These are phyloP conservation scores for Boletellus sp. DNA, from an alignment of 1,284 basidiomycete species.

Conservation along the genomic window DNA sequence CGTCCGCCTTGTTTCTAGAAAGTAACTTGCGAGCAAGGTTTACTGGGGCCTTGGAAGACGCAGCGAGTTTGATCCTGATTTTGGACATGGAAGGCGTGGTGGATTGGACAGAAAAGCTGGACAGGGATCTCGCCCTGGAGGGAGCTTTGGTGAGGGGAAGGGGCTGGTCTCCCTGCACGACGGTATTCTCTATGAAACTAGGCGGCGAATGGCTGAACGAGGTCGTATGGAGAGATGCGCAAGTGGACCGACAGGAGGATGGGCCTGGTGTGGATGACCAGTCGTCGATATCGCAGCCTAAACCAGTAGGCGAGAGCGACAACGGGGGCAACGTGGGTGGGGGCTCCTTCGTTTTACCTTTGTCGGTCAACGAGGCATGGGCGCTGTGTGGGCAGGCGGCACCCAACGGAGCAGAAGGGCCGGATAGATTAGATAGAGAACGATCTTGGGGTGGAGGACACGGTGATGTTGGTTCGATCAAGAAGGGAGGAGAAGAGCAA, in stretches of 20 bases:
- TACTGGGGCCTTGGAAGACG: constrained; percentile 40
- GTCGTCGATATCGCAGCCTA: constrained; percentile 42
- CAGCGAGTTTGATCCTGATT: constrained; percentile 45
- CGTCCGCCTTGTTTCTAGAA: constrained; percentile 41
- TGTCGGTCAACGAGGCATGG: constrained; percentile 30
- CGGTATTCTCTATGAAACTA: constrained; percentile 12
- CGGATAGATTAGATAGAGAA: constrained; percentile 29
- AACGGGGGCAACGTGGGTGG: constrained; percentile 63
- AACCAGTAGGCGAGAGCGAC: constrained; percentile 50
- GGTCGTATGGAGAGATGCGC: constrained; percentile 21
- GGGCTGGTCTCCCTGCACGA: constrained; percentile 11
- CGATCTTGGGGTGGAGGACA: background rate
- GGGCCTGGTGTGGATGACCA: constrained; percentile 51
- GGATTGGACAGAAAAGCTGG: constrained; percentile 48
- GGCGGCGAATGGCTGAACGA: constrained; percentile 17
- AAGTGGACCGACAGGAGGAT: constrained; percentile 50
- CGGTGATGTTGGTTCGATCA: constrained; percentile 7
- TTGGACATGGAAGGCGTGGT: constrained; percentile 45
- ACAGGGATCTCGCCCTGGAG: constrained; percentile 54
- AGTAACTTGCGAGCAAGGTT: constrained; percentile 55
- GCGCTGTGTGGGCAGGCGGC: constrained; percentile 7
- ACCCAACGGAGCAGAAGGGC: constrained; percentile 15
- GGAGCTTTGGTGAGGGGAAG: constrained; percentile 27
- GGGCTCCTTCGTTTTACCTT: constrained; percentile 59
- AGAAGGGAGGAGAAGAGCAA: background rate